Conservation (phyloP, 257 asterid genomes). For the Cordia subcordata region DNA sequence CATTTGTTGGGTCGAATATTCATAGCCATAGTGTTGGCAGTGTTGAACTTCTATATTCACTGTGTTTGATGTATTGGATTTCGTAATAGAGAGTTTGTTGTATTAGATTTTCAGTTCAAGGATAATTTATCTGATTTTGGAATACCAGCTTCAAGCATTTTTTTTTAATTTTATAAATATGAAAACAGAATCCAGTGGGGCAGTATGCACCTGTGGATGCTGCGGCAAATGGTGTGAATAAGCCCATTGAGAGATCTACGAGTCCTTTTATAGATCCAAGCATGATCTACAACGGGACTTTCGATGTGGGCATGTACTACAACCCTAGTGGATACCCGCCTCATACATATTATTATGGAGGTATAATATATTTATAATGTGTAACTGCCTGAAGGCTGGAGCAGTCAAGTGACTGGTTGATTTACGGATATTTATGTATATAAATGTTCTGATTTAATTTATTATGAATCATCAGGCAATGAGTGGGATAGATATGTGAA, state of each 20-base stretch:
- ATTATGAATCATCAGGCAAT: conserved; percentile 25
- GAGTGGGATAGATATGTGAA: conserved; percentile 33
- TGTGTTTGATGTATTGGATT: background rate
- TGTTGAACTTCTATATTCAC: background rate
- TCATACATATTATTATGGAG: conserved; percentile 36
- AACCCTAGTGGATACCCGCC: conserved; percentile 25
- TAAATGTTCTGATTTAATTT: conserved; percentile 11
- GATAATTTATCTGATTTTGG: background rate
- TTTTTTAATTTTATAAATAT: background rate
- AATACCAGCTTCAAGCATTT: background rate
- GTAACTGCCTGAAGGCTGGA: background rate
- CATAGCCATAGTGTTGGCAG: background rate
- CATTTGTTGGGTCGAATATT: too few species aligned
- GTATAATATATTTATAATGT: conserved; percentile 7
- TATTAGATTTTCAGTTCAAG: background rate
- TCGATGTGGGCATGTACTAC: conserved; percentile 27
- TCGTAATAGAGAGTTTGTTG: background rate
- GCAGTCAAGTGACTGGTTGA: background rate
- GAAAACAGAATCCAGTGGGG: conserved; percentile 19
- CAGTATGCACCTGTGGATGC: conserved; percentile 22
- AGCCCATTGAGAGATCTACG: conserved; percentile 29
- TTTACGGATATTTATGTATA: background rate
- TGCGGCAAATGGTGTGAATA: conserved; percentile 23
- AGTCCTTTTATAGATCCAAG: conserved; percentile 27
- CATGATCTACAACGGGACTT: conserved; percentile 19